Evolutionary conservation across 768 basidiomycete species (phyloP).

Genomic region (Rhodotorula toruloides): DNA sequence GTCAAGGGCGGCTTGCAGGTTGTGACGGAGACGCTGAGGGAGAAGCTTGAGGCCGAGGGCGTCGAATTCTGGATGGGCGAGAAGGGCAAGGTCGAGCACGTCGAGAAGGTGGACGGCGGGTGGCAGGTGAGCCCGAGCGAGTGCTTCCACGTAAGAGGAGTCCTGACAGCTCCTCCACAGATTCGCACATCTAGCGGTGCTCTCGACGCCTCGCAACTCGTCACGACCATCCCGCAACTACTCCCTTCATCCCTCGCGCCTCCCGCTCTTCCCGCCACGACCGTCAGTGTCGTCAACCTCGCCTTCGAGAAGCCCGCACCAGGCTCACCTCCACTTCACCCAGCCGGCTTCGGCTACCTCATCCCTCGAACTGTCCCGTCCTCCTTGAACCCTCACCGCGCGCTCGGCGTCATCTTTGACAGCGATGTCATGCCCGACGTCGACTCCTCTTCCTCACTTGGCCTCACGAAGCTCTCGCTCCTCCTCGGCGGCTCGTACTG

Average conservation of each 20-base stretch:
- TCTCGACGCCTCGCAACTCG: slow-evolving; percentile 50
- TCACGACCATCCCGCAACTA: slow-evolving; percentile 74
- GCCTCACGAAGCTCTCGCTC: slow-evolving; percentile 68
- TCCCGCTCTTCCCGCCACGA: slow-evolving; percentile 56
- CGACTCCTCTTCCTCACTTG: slow-evolving; percentile 48
- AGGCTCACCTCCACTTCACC: slow-evolving; percentile 51
- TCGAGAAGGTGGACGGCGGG: slow-evolving; percentile 2
- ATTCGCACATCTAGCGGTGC: background rate
- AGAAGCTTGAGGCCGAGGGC: slow-evolving; percentile 54
- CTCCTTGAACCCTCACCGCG: slow-evolving; percentile 49
- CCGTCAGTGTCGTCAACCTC: slow-evolving; percentile 82
- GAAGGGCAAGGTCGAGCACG: slow-evolving; percentile 16
- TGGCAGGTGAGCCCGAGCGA: too few relatives aligned
- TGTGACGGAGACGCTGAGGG: slow-evolving; percentile 58
- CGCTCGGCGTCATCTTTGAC: slow-evolving; percentile 87
- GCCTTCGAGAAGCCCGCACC: slow-evolving; percentile 59
- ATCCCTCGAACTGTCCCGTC: slow-evolving; percentile 59
- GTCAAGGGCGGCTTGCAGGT: slow-evolving; percentile 70
- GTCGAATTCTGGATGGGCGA: slow-evolving; percentile 55
- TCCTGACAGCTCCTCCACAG: background rate
- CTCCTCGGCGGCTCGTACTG: slow-evolving; percentile 83
- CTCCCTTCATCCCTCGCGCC: slow-evolving; percentile 53
- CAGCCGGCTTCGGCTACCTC: slow-evolving; percentile 88
- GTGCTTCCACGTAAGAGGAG: too few relatives aligned
- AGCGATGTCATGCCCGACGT: slow-evolving; percentile 66